Base-by-base conservation (phyloP, 352 stramenopile species). In the Thalassiosira hispida region DNA sequence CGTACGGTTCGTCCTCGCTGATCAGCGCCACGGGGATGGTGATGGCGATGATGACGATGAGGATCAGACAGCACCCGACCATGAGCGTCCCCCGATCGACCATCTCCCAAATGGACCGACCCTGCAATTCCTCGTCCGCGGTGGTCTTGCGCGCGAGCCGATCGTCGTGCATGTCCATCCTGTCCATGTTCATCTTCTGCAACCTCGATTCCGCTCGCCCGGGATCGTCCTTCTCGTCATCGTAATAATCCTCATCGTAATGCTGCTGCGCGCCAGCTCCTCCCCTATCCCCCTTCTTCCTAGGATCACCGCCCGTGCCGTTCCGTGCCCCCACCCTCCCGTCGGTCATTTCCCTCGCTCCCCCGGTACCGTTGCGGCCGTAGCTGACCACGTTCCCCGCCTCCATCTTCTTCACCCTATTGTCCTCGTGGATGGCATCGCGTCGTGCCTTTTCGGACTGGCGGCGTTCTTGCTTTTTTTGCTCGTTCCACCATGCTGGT, bases 1-100 rank as follows among this genome's bases (percentile, higher is more conserved):
- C 66, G 33, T 77, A 77, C 0, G 66, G 74, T 59, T 81, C 77
- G 20, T 84, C 70, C 8, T 75, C 46, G 22, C 3, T 44, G 20
- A 80, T 77, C 1, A 84, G 23, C 0, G 64, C 60, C 8, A 84
- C 57, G 23, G 77, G 77, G 6, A 84, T 79, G 20, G 69, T 81
- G 0, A 77, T 51, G 27, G 70, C 69, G n/a, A 84, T 59, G 18
- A 84, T 68, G 0, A 75, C 77, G 46, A 80, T 64, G 12, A 84
- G 22, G 18, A 84, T 77, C 3, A 84, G 27, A 47, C 68, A 84
- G 22, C 20, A 68, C 29, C 77, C 77, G 1, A 84, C 77, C 47
- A 69, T 70, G 11, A 84, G 29, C 1, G 77, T 84, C 2, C 55
- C 35, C 0, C 70, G 40, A 59, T 84, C 70, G 16, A 79, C 65